A percentile compares a stretch with the other conserved stretches of the same genome.
phyloP scores from a whole-genome alignment of 2,329 filamentous ascomycete genomes.

The Pseudogymnoascus sp. region DNA sequence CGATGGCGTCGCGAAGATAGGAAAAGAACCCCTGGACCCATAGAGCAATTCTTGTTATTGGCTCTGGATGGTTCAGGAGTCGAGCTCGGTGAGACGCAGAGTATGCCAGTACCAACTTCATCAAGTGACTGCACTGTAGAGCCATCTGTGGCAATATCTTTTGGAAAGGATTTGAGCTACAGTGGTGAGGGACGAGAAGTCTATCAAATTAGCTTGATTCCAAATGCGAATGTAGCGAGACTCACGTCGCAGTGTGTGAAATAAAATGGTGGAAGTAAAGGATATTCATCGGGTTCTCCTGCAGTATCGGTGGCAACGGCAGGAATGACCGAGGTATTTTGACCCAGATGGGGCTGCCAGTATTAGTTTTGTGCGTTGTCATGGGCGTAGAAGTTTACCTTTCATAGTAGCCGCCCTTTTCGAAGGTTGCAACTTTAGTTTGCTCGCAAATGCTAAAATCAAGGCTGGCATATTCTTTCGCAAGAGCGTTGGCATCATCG shows the following conservation, averaged over 20 bases:
- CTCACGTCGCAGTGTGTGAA: conserved; percentile 10
- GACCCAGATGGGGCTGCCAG: background rate
- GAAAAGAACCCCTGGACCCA: conserved; percentile 78
- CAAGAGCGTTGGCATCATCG: conserved; percentile 60
- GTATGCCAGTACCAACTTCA: conserved; percentile 71
- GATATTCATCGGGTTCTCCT: conserved; percentile 71
- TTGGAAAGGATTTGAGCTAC: conserved; percentile 44
- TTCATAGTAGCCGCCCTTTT: conserved; percentile 59
- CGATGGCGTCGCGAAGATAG: conserved; percentile 58
- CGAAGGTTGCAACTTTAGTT: conserved; percentile 44
- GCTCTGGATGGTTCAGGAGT: conserved; percentile 64
- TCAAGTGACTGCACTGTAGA: conserved; percentile 58
- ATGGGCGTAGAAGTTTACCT: conserved; percentile 56
- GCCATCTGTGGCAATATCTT: conserved; percentile 52
- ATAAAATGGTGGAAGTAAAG: conserved; percentile 58
- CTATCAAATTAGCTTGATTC: conserved; percentile 63
- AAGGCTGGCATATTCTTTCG: conserved; percentile 28
- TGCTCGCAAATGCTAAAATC: conserved; percentile 42
- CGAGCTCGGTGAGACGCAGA: conserved; percentile 76
- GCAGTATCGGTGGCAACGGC: conserved; percentile 43
- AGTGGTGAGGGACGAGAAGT: conserved; percentile 43
- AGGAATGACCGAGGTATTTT: conserved; percentile 31
- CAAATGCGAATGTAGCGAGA: background rate
- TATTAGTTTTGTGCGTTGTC: conserved; percentile 21
- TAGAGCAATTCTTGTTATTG: conserved; percentile 65